Percentiles rank a stretch among this genome's conserved stretches.
phyloP scores from a whole-genome alignment of 805 yeast genomes.

The Wickerhamomyces subpelliculosus region DNA sequence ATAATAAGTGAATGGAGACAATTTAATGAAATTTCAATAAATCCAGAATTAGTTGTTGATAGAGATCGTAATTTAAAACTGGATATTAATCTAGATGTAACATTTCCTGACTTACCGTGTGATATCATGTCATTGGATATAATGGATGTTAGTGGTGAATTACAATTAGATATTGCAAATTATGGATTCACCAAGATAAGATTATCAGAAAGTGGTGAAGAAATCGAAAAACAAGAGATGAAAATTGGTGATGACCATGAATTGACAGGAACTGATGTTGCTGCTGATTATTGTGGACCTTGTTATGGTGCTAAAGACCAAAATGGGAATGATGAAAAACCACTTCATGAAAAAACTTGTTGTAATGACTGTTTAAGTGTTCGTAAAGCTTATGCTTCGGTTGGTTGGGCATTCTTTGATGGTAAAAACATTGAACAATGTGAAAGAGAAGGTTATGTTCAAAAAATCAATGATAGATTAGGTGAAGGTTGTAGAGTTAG shows the following conservation, averaged over 20 bases:
- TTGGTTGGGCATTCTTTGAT: conserved; percentile 85
- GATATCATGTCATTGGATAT: conserved; percentile 75
- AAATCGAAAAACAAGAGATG: conserved; percentile 33
- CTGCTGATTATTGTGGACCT: conserved; percentile 67
- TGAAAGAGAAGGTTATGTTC: conserved; percentile 80
- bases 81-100: conserved; percentile 73
- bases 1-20: conserved; percentile 70
- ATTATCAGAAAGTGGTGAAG: conserved; percentile 45
- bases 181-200: conserved; percentile 71
- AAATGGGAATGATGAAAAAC: conserved; percentile 31
- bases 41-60: conserved; percentile 88
- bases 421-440: conserved; percentile 87
- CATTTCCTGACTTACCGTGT: conserved; percentile 85
- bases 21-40: conserved; percentile 56
- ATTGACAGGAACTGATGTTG: conserved; percentile 15
- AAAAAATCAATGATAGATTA: conserved; percentile 48
- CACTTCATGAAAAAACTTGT: conserved; percentile 43
- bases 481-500: conserved; percentile 83
- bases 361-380: conserved; percentile 86
- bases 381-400: conserved; percentile 65
- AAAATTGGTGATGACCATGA: conserved; percentile 32
- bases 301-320: conserved; percentile 84
- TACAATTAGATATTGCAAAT: conserved; percentile 63
- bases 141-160: conserved; percentile 83
- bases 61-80: conserved; percentile 68